A percentile compares a stretch with the other conserved stretches of the same genome.
Conservation (phyloP, 352 stramenopile genomes). For the Lagenidium giganteum region DNA sequence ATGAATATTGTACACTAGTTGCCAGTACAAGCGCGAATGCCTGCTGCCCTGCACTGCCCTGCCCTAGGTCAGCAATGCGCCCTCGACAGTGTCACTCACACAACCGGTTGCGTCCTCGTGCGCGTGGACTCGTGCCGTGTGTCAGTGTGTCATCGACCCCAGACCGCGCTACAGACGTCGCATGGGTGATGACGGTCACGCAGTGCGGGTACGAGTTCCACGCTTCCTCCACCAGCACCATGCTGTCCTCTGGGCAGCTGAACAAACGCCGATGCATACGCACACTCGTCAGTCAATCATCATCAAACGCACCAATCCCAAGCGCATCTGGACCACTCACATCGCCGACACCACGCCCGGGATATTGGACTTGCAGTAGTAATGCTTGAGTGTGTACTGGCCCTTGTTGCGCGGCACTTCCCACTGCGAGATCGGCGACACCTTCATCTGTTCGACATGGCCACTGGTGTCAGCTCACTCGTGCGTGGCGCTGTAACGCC, state of each 20-base stretch:
- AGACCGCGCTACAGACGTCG: too few relatives aligned
- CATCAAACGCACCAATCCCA: background rate
- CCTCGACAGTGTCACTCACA: too few relatives aligned
- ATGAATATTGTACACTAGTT: too few relatives aligned
- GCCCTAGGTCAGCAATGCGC: too few relatives aligned
- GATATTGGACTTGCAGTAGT: conserved; percentile 85
- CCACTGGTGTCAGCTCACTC: background rate
- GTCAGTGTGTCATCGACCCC: too few relatives aligned
- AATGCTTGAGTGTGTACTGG: conserved; percentile 88
- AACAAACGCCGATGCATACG: too few relatives aligned
- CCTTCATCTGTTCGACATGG: conserved; percentile 60
- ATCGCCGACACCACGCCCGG: conserved; percentile 74
- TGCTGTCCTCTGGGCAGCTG: conserved; percentile 80
- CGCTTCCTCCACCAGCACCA: conserved; percentile 82
- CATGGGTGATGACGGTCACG: conserved; percentile 82
- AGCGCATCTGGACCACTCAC: conserved; percentile 3
- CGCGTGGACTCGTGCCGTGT: too few relatives aligned
- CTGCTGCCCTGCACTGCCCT: too few relatives aligned
- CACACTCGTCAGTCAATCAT: too few relatives aligned
- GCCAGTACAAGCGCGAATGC: too few relatives aligned
- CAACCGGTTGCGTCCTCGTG: too few relatives aligned
- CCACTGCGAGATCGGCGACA: conserved; percentile 74
- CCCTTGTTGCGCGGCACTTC: conserved; percentile 69
- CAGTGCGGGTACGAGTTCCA: conserved; percentile 88
- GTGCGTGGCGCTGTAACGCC: background rate